These are phyloP conservation scores for Toxoplasma gondii DNA, from an alignment of 169 alveolate genomes.

Conservation along the genomic window DNA sequence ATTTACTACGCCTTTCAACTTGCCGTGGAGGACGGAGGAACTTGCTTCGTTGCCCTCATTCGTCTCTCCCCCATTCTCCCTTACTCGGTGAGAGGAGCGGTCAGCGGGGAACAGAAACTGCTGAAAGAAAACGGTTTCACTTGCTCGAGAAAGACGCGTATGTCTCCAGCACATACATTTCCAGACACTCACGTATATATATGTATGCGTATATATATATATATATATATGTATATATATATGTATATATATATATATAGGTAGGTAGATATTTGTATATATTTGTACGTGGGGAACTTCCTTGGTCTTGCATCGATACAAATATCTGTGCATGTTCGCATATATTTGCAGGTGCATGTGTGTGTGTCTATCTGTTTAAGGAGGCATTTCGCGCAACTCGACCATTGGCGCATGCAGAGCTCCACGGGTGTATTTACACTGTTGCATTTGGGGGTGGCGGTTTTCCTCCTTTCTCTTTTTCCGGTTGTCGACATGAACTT, in stretches of 20 bases:
- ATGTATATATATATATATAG: background rate
- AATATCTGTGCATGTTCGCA: background rate
- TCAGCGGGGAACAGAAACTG: too few species aligned
- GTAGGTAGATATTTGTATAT: background rate
- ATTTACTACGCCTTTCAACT: conserved; percentile 37
- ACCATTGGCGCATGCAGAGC: too few species aligned
- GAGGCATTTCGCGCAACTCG: too few species aligned
- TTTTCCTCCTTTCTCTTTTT: too few species aligned
- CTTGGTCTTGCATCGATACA: too few species aligned
- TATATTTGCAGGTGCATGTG: too few species aligned
- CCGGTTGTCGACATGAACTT: too few species aligned
- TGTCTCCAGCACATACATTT: background rate
- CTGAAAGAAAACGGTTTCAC: too few species aligned
- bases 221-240: background rate
- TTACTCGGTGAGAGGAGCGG: conserved; percentile 2
- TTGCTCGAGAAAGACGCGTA: background rate
- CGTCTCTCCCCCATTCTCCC: conserved; percentile 60
- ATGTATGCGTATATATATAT: background rate
- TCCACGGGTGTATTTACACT: too few species aligned
- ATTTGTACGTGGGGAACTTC: too few species aligned
- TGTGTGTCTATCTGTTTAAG: too few species aligned
- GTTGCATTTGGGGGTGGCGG: too few species aligned
- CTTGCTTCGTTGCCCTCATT: conserved; percentile 54
- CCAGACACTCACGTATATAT: background rate
- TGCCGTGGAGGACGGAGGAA: conserved; percentile 63